Evolutionary conservation across 768 basidiomycete species (phyloP).

Genomic region (Saitozyma sp.): DNA sequence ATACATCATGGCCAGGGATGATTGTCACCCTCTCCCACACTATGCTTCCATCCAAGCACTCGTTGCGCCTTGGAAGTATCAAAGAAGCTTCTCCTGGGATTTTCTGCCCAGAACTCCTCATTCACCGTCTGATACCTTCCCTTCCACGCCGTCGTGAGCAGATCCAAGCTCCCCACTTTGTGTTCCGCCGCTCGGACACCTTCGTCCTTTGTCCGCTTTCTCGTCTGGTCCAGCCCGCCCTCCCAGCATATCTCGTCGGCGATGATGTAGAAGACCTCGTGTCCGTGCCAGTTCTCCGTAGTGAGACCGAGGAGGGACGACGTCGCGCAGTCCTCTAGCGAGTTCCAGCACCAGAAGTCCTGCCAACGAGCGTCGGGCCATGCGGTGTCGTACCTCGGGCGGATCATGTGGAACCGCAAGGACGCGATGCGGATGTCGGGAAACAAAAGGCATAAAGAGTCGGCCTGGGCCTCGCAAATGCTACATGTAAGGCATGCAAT

Average conservation of each 20-base stretch:
- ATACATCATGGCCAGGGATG: no score
- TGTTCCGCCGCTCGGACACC: slow-evolving; percentile 5
- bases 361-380: background rate
- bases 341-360: slow-evolving; percentile 68
- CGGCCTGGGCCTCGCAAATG: slow-evolving; percentile 69
- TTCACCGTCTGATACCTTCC: slow-evolving; percentile 53
- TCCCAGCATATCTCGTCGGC: slow-evolving; percentile 61
- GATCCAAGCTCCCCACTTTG: slow-evolving; percentile 53
- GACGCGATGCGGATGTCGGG: slow-evolving; percentile 66
- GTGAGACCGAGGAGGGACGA: slow-evolving; percentile 67
- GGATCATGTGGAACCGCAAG: slow-evolving; percentile 57
- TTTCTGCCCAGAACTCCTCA: slow-evolving; percentile 51
- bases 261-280: slow-evolving; percentile 69
- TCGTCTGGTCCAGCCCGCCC: slow-evolving; percentile 17
- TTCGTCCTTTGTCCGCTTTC: slow-evolving; percentile 8
- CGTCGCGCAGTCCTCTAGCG: slow-evolving; percentile 64
- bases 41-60: slow-evolving; percentile 62
- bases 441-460: slow-evolving; percentile 65
- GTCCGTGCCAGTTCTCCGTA: slow-evolving; percentile 55
- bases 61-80: slow-evolving; percentile 66
- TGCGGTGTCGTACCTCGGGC: slow-evolving; percentile 55
- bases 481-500: slow-evolving; percentile 10
- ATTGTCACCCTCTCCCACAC: no score
- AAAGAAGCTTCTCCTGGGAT: slow-evolving; percentile 60
- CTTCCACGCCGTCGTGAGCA: slow-evolving; percentile 48